A percentile compares a stretch with the other conserved stretches of the same genome.
phyloP scores from a whole-genome alignment of 2,329 filamentous ascomycete genomes.

The Fusarium penzigii region DNA sequence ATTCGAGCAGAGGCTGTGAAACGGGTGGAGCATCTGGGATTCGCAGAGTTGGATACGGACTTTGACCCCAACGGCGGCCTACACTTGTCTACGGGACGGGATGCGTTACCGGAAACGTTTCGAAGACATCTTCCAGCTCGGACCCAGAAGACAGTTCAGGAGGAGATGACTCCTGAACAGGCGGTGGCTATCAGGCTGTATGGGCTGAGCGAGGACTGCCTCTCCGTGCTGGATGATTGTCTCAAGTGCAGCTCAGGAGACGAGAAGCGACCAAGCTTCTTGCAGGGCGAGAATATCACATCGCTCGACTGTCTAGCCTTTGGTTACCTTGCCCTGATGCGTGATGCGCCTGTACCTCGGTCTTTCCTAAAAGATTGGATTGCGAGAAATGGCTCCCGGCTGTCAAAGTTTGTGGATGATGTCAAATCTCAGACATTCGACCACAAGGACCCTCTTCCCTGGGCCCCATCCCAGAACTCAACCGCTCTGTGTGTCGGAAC shows the following conservation, averaged over 20 bases:
- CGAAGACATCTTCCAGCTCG: constrained; percentile 38
- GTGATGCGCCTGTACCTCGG: constrained; percentile 49
- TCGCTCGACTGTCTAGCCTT: constrained; percentile 75
- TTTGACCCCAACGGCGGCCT: constrained; percentile 41
- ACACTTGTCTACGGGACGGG: constrained; percentile 39
- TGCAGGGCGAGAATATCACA: constrained; percentile 26
- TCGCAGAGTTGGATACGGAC: constrained; percentile 68
- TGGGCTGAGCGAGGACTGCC: constrained; percentile 68
- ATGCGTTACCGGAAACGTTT: constrained; percentile 42
- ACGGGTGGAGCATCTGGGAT: constrained; percentile 68
- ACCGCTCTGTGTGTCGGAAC: constrained; percentile 27
- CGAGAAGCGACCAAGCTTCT: constrained; percentile 34
- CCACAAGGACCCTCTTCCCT: constrained; percentile 28
- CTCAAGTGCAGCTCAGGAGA: constrained; percentile 23
- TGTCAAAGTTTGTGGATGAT: constrained; percentile 35
- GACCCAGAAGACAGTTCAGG: constrained; percentile 59
- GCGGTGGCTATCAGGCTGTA: constrained; percentile 75
- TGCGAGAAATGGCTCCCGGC: constrained; percentile 28
- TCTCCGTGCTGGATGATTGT: constrained; percentile 69
- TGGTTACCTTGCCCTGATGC: constrained; percentile 77
- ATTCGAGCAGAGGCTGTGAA: constrained; percentile 70
- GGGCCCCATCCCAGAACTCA: constrained; percentile 21
- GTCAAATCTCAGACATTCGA: constrained; percentile 28
- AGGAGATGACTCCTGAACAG: constrained; percentile 69
- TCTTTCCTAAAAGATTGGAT: constrained; percentile 45